Evolutionary conservation across 768 basidiomycete genomes (phyloP).

Genomic region (Gymnopilus dilepis): DNA sequence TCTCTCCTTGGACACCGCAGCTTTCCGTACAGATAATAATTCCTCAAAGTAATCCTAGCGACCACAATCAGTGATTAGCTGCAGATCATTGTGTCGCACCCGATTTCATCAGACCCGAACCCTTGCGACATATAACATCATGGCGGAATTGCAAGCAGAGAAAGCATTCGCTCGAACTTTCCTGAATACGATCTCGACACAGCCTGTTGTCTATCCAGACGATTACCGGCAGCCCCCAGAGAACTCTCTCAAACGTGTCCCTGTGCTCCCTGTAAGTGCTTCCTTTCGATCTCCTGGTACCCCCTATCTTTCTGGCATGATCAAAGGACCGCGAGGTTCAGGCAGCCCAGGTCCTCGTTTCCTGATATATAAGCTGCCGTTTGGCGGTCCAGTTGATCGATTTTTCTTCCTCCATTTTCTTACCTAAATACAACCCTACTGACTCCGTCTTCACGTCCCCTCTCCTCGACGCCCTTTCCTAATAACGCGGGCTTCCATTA

Average conservation of each 20-base stretch:
- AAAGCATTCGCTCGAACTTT: constrained; percentile 71
- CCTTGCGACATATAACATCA: background rate
- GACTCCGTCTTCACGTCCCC: constrained; percentile 10
- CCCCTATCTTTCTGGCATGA: background rate
- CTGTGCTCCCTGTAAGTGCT: constrained; percentile 64
- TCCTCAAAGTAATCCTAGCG: background rate
- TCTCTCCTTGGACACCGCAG: background rate
- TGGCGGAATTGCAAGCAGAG: constrained; percentile 55
- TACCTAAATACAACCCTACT: background rate
- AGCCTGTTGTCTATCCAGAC: constrained; percentile 72
- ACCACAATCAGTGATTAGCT: background rate
- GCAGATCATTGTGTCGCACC: background rate
- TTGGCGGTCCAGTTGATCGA: background rate
- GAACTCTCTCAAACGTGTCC: constrained; percentile 70
- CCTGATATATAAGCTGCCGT: background rate
- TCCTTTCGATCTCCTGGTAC: background rate
- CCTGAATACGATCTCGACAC: constrained; percentile 63
- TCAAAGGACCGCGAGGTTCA: background rate
- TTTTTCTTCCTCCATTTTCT: background rate
- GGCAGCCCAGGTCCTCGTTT: background rate
- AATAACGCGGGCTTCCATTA: background rate
- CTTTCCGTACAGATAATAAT: background rate
- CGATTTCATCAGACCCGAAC: background rate
- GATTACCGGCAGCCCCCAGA: constrained; percentile 78
- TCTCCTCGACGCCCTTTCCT: background rate